phyloP scores from a whole-genome alignment of 2,329 filamentous ascomycete species.

The Phoma sp. region DNA sequence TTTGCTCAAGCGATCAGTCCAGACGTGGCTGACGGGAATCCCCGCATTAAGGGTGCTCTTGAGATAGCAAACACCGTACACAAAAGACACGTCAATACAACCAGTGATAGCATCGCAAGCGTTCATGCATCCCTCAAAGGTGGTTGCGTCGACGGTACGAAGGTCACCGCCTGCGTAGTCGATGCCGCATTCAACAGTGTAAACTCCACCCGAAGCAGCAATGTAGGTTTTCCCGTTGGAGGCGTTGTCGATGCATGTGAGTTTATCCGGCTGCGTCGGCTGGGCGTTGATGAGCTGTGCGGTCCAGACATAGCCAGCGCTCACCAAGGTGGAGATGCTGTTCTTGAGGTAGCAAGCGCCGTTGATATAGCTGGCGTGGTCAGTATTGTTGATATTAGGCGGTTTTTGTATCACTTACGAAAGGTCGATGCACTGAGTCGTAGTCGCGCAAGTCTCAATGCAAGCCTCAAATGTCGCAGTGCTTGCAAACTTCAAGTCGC shows the following conservation, averaged over 20 bases:
- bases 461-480: background rate
- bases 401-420: no score
- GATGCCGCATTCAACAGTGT: background rate
- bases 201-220: background rate
- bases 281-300: background rate
- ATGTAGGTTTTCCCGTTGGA: background rate
- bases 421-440: background rate
- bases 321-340: background rate
- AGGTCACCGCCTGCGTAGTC: background rate
- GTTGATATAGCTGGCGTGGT: background rate
- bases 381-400: no score
- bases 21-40: background rate
- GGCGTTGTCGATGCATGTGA: background rate
- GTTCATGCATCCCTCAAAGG: background rate
- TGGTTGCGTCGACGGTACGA: background rate
- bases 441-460: background rate
- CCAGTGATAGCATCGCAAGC: background rate
- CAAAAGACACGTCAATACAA: background rate
- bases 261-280: background rate
- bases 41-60: background rate
- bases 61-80: background rate
- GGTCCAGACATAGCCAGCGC: background rate
- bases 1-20: background rate
- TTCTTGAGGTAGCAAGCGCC: background rate
- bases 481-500: background rate